Percentiles rank a stretch among this genome's conserved stretches.
Evolutionary conservation across 1,139 yeast species (phyloP).

Genomic region (Candida tetrigidarum): DNA sequence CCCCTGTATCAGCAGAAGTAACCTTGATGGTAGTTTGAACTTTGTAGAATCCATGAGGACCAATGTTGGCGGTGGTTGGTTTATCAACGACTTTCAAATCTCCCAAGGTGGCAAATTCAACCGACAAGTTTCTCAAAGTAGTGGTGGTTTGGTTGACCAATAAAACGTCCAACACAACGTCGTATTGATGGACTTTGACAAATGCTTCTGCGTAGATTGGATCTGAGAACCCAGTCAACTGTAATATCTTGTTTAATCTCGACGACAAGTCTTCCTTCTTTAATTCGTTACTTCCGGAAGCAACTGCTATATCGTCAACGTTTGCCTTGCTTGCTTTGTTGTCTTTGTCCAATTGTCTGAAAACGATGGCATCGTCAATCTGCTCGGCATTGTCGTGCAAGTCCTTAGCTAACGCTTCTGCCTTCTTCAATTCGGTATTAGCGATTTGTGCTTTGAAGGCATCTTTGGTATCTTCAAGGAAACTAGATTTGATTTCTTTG

Average conservation of each 20-base stretch:
- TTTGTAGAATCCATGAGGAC: constrained; percentile 95
- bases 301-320: constrained; percentile 56
- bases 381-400: constrained; percentile 73
- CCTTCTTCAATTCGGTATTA: constrained; percentile 58
- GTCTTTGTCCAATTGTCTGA: constrained; percentile 77
- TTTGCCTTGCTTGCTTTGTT: constrained; percentile 33
- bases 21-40: constrained; percentile 91
- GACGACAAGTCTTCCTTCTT: constrained; percentile 69
- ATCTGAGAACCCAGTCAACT: constrained; percentile 95
- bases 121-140: constrained; percentile 88
- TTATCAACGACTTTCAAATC: constrained; percentile 94
- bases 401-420: constrained; percentile 61
- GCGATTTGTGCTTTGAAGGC: constrained; percentile 74
- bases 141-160: constrained; percentile 93
- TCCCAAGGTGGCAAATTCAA: constrained; percentile 96
- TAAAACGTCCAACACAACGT: constrained; percentile 91
- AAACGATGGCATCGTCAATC: constrained; percentile 79
- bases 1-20: constrained; percentile 97
- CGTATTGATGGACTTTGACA: constrained; percentile 93
- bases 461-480: constrained; percentile 83
- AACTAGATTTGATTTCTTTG: constrained; percentile 63
- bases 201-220: constrained; percentile 98
- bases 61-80: constrained; percentile 91
- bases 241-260: constrained; percentile 85
- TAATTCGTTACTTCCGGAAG: constrained; percentile 42